phyloP scores from a whole-genome alignment of 2,329 filamentous ascomycete species.

The Elsinoe arachidis region DNA sequence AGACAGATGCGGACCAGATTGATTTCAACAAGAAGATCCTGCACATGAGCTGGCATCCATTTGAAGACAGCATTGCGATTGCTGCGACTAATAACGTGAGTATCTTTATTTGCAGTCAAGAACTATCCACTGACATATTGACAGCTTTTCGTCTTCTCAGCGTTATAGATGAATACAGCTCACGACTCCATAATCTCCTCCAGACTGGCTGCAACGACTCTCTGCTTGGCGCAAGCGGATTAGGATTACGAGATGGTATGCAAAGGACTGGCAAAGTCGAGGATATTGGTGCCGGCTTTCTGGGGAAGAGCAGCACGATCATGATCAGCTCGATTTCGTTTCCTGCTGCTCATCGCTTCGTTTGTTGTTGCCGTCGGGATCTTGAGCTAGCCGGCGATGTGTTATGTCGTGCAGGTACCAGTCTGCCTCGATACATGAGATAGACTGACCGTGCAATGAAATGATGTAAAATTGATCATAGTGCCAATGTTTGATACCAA shows the following conservation, averaged over 20 bases:
- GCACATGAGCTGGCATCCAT: slow-evolving; percentile 99
- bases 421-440: slow-evolving; percentile 13
- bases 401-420: slow-evolving; percentile 10
- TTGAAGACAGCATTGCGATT: slow-evolving; percentile 98
- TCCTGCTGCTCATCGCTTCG: slow-evolving; percentile 4
- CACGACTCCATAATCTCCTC: slow-evolving; percentile 5
- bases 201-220: slow-evolving; percentile 3
- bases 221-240: neutral
- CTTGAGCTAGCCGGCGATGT: neutral
- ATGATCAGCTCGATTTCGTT: neutral
- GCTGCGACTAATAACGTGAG: slow-evolving; percentile 98
- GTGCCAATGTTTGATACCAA: neutral
- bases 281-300: no score
- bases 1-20: slow-evolving; percentile 98
- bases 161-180: slow-evolving; percentile 33
- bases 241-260: neutral
- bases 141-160: slow-evolving; percentile 49
- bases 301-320: neutral
- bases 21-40: slow-evolving; percentile 99
- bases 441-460: slow-evolving; percentile 9
- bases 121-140: slow-evolving; percentile 16
- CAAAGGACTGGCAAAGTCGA: neutral
- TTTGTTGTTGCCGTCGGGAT: neutral
- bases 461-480: slow-evolving; percentile 12
- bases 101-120: neutral